Percentiles rank a stretch among this genome's conserved stretches.
Conservation (phyloP, 2,329 filamentous ascomycete species). For the Colletotrichum liriopes region DNA sequence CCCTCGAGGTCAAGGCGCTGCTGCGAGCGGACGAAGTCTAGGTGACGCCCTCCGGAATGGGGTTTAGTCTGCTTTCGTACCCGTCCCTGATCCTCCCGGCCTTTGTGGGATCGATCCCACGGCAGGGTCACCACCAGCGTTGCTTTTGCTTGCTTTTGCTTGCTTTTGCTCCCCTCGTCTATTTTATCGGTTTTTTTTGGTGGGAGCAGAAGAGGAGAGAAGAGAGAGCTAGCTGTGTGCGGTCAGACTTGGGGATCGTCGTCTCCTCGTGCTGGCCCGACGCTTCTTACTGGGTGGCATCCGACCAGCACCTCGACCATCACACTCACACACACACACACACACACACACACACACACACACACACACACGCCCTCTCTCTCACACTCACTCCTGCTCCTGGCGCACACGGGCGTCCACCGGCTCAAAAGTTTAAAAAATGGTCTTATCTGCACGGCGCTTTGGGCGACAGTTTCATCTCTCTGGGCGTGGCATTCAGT, state of each 20-base stretch:
- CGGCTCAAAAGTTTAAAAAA: slow-evolving; percentile 33
- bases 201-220: not conserved
- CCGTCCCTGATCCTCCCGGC: not conserved
- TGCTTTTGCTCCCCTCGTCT: not conserved
- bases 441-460: slow-evolving; percentile 25
- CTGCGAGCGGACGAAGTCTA: slow-evolving; percentile 38
- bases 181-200: not conserved
- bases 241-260: not conserved
- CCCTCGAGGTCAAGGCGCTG: slow-evolving; percentile 41
- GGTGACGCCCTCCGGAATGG: slow-evolving; percentile 10
- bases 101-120: not conserved
- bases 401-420: slow-evolving; percentile 4
- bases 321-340: not conserved
- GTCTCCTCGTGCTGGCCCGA: not conserved
- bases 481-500: slow-evolving; percentile 28
- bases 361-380: not conserved
- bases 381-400: not conserved
- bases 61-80: slow-evolving; percentile 3
- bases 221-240: not conserved
- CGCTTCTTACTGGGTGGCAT: not conserved
- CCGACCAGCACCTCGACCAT: not conserved
- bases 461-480: slow-evolving; percentile 38
- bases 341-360: not conserved
- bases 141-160: slow-evolving; percentile 15
- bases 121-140: slow-evolving; percentile 6